Evolutionary conservation across 192 early-diverging fungal species (phyloP).

Genomic region (Backusella luteola): DNA sequence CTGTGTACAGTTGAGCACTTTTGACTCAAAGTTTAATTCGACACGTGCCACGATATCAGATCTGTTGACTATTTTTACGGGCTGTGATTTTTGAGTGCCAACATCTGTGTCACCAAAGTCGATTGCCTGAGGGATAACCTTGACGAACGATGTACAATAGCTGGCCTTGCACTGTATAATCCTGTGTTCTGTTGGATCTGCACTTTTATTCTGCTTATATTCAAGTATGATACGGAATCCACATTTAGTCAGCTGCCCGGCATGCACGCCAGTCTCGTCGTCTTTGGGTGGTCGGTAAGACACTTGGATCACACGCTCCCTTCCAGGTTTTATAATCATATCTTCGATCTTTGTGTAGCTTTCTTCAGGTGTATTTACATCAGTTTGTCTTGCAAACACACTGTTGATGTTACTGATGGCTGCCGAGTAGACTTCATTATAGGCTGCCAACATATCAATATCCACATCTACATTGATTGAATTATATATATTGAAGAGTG

Average conservation of each 20-base stretch:
- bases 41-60: conserved; percentile 84
- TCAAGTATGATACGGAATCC: conserved; percentile 71
- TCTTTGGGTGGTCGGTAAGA: conserved; percentile 74
- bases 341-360: conserved; percentile 77
- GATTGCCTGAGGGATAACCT: conserved; percentile 75
- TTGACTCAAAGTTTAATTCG: conserved; percentile 79
- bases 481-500: not conserved
- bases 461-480: not conserved
- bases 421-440: not conserved
- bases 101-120: conserved; percentile 97
- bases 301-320: conserved; percentile 76
- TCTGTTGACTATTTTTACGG: conserved; percentile 74
- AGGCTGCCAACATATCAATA: conserved; percentile 10
- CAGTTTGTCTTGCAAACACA: not conserved
- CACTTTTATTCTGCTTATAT: conserved; percentile 43
- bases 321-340: conserved; percentile 76
- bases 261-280: conserved; percentile 54
- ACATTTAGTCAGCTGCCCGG: conserved; percentile 67
- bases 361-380: not conserved
- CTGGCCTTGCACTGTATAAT: conserved; percentile 86
- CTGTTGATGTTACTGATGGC: not conserved
- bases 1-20: conserved; percentile 76
- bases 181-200: conserved; percentile 58
- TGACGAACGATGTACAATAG: conserved; percentile 89
- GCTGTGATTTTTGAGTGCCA: conserved; percentile 84